Conservation (phyloP, 2,329 filamentous ascomycete species). For the Cercospora zeina region DNA sequence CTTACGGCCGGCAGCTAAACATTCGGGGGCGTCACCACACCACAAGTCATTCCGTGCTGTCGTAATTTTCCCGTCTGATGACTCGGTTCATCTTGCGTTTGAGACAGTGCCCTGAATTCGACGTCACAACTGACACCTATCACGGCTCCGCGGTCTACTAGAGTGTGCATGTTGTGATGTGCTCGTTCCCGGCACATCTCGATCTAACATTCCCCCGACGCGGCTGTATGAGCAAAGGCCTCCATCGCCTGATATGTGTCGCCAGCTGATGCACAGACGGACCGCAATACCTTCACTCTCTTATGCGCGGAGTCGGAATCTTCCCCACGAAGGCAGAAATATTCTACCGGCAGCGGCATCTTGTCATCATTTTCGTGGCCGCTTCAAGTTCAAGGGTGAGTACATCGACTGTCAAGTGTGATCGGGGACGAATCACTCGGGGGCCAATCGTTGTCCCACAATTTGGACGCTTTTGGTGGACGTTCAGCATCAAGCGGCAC, state of each 20-base stretch:
- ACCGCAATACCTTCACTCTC: background rate
- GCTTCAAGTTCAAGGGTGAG: background rate
- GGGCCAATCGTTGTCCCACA: background rate
- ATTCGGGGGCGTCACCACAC: background rate
- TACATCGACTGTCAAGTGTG: background rate
- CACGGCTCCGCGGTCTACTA: background rate
- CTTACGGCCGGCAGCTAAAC: background rate
- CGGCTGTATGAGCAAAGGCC: background rate
- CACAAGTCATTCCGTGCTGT: background rate
- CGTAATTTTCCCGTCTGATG: background rate
- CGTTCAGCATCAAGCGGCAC: too few relatives aligned
- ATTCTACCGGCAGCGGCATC: background rate
- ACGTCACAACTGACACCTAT: slow-evolving; percentile 5
- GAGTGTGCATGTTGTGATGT: background rate
- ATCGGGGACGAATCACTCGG: background rate
- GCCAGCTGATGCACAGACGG: background rate
- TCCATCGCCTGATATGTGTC: background rate
- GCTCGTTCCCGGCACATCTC: background rate
- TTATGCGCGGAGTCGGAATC: background rate
- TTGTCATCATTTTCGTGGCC: background rate
- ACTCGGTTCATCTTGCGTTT: background rate
- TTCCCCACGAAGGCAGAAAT: background rate
- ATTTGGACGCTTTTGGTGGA: too few relatives aligned
- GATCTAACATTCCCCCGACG: background rate
- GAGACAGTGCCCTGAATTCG: background rate